These are phyloP conservation scores for Lasiosphaeris hirsuta DNA, from an alignment of 495 filamentous ascomycete species.

Conservation along the genomic window DNA sequence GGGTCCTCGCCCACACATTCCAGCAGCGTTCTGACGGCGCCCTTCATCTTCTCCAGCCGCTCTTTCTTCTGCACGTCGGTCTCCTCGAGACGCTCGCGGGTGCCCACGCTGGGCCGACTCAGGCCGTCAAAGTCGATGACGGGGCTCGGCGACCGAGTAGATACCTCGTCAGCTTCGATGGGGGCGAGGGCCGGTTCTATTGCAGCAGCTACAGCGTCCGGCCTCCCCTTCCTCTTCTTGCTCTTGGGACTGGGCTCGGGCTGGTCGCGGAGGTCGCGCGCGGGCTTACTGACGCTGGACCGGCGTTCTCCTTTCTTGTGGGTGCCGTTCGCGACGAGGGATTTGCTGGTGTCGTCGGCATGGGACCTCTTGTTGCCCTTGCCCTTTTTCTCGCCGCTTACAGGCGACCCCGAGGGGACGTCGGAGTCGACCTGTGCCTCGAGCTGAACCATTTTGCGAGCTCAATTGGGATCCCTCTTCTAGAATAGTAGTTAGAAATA, in stretches of 20 bases:
- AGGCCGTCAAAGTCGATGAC: slow-evolving; percentile 74
- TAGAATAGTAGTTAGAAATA: no score
- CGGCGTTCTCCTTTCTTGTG: slow-evolving; percentile 34
- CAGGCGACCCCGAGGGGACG: slow-evolving; percentile 21
- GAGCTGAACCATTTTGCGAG: slow-evolving; percentile 2
- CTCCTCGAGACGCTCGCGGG: slow-evolving; percentile 75
- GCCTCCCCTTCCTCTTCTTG: slow-evolving; percentile 33
- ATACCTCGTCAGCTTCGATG: slow-evolving; percentile 14
- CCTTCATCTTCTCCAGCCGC: slow-evolving; percentile 72
- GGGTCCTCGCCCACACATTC: slow-evolving; percentile 97
- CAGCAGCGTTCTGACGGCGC: slow-evolving; percentile 83
- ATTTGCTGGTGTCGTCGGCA: slow-evolving; percentile 15
- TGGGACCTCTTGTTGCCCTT: slow-evolving; percentile 18
- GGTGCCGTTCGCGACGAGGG: slow-evolving; percentile 23
- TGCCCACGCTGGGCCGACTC: slow-evolving; percentile 71
- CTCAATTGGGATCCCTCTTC: background rate
- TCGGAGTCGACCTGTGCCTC: slow-evolving; percentile 10
- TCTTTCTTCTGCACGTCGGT: slow-evolving; percentile 66
- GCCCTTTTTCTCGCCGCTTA: slow-evolving; percentile 21
- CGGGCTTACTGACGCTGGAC: slow-evolving; percentile 60
- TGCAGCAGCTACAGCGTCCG: slow-evolving; percentile 6
- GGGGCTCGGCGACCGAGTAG: slow-evolving; percentile 52
- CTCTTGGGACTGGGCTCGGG: slow-evolving; percentile 44
- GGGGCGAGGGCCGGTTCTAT: slow-evolving; percentile 1
- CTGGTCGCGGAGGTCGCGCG: slow-evolving; percentile 72